Base-by-base conservation (phyloP, 805 yeast species). In the Yarrowia sp. region DNA sequence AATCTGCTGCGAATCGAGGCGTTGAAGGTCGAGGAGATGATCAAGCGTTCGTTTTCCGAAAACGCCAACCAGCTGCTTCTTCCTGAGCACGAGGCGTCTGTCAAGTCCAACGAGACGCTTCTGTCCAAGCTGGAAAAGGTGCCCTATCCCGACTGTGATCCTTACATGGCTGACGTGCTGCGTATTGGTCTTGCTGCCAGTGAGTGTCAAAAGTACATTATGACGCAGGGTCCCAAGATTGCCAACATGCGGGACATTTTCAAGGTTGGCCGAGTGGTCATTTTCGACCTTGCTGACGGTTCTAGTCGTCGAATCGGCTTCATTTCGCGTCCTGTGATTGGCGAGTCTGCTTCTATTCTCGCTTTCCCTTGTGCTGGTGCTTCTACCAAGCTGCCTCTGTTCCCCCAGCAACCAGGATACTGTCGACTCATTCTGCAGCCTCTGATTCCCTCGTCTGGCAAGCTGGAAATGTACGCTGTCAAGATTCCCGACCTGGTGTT, bases 1-100 rank as follows among this genome's bases (percentile, higher is more conserved):
- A 95, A 93, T 72, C 77, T 95, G 67, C 79, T 95, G 69, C 83
- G 99, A 73, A 92, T 95, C 66, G 99, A 95, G 74, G 98, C 98
- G 0, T 79, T 95, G 67, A 84, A 88, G 70, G 98, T 95, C 16
- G 99, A 95, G 73, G 99, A 95, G 74, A 95, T 95, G 96, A 93
- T 95, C 71, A 93, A 92, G 72, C 90, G 93, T 68, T 92, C 98
- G 0, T 95, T 95, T 75, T 85, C 96, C 76, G 99, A 95, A 73
- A 92, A 95, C 71, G 81, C 92, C 0, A 82, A 92, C 0, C 98
- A 93, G 73, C 84, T 91, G 0, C 77, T 92, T 69, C 77, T 91
- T 59, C 98, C 98, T 0, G 96, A 92, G 68, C 95, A 90, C 71
- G 88, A 92, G 73, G 81, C 83, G 71, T 81, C 82, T 67, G 84